Evolutionary conservation across 805 yeast genomes (phyloP).

Genomic region (Suhomyces vadensis): DNA sequence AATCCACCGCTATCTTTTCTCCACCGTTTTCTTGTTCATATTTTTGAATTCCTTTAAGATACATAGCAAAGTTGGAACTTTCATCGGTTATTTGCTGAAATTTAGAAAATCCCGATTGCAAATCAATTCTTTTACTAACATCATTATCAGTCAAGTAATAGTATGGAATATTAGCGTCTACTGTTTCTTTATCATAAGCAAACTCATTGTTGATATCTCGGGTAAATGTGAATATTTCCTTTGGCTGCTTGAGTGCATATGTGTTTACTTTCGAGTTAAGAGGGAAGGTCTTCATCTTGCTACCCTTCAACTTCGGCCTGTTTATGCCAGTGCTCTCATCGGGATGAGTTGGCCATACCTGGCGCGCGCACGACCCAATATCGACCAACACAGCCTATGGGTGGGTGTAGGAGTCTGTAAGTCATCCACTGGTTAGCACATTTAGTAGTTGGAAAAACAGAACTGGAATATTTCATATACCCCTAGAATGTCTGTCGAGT

Average conservation of each 20-base stretch:
- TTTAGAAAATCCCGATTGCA: conserved; percentile 62
- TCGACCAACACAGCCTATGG: neutral
- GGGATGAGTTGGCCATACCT: neutral
- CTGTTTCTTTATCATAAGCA: conserved; percentile 37
- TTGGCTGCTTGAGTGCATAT: conserved; percentile 81
- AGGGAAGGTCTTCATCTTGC: conserved; percentile 37
- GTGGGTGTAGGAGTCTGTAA: too few species aligned
- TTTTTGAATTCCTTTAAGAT: conserved; percentile 54
- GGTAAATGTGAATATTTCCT: conserved; percentile 71
- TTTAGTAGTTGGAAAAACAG: too few species aligned
- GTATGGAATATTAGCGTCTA: conserved; percentile 57
- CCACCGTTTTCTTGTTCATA: conserved; percentile 52
- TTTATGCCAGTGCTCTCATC: neutral
- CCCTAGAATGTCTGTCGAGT: too few species aligned
- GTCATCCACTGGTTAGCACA: too few species aligned
- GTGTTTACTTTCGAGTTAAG: conserved; percentile 54
- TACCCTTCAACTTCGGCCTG: neutral
- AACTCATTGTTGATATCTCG: conserved; percentile 54
- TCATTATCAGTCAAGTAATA: conserved; percentile 79
- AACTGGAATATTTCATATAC: too few species aligned
- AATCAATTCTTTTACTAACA: conserved; percentile 59
- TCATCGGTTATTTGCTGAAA: conserved; percentile 59
- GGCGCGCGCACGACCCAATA: neutral
- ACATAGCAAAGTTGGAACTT: conserved; percentile 55
- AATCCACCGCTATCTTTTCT: conserved; percentile 55